Conservation (phyloP, 257 asterid species). For the Solanum neorickii region DNA sequence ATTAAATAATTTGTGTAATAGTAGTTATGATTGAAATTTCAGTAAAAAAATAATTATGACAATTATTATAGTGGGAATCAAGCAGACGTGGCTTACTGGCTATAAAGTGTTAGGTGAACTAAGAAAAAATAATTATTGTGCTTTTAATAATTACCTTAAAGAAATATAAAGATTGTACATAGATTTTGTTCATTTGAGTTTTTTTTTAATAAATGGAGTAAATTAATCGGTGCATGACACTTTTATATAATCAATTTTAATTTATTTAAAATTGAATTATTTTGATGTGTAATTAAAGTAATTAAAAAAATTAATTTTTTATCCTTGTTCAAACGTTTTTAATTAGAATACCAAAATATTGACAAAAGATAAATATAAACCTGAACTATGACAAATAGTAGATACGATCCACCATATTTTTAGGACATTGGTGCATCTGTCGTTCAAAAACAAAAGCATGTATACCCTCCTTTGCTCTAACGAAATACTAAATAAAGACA, state of each 20-base stretch:
- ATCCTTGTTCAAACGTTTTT: not conserved
- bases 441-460: too few species aligned
- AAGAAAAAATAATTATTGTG: not conserved
- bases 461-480: too few species aligned
- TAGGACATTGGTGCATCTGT: fast-evolving
- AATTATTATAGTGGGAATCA: not conserved
- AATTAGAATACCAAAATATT: too few species aligned
- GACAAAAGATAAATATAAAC: too few species aligned
- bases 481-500: fast-evolving
- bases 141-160: not conserved
- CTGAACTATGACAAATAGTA: fast-evolving
- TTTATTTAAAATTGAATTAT: not conserved
- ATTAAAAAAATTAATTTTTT: too few species aligned
- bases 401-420: fast-evolving
- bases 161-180: not conserved
- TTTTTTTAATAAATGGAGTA: not conserved
- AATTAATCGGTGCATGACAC: not conserved
- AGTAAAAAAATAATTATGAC: not conserved
- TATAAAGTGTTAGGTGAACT: not conserved
- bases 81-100: not conserved
- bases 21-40: not conserved
- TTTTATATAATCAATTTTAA: not conserved
- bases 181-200: not conserved
- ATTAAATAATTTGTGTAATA: not conserved
- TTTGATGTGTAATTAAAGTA: not conserved